Evolutionary conservation across 2,329 filamentous ascomycete species (phyloP), one percentile per base, ranked within the genome.

Genomic region (Botrytis deweyae): DNA sequence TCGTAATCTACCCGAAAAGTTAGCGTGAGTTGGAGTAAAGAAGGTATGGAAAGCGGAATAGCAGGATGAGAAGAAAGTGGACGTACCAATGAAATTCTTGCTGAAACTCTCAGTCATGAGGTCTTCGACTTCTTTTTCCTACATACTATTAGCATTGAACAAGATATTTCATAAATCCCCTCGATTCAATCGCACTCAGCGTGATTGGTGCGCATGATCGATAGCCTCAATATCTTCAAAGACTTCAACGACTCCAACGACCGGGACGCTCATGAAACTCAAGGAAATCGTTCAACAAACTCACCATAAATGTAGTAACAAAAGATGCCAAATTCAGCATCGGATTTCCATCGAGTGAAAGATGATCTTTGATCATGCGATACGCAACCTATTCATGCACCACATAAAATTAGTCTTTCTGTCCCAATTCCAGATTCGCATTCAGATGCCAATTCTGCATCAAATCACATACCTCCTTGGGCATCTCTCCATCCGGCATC

Each of bases 71-170:
- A 9, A 18, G 52, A 29, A 18, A n/a, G 25, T 29, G 2, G 16
- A 40, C 25, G 18, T 40, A 63, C 61, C 61, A 83, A 95, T 95
- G 82, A 98, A 98, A 87, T 98, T 98, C 84, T 97, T 98, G 82
- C 92, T 90, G 82, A 98, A 94, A 71, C 92, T 90, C 77, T 98
- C 94, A 77, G 91, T 86, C 95, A 98, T 98, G 83, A 98, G 92
- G 84, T 97, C 94, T 85, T 98, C 95, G 33, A 92, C 95, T 83
- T 98, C 95, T 64, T 97, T 93, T 85, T 98, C 95, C 92, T 93
- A 78, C 64, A 29, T 3, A 29, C 20, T 36, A 8, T 40, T n/a
- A 49, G 29, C 14, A 29, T 16, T 8, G n/a, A 29, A 58, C 33
- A 62, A 52, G 5, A 65, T 22, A 36, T 46, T 22, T 29, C 18